phyloP scores from a whole-genome alignment of 108 stramenopile genomes.

The Nitzschia inconspicua region DNA sequence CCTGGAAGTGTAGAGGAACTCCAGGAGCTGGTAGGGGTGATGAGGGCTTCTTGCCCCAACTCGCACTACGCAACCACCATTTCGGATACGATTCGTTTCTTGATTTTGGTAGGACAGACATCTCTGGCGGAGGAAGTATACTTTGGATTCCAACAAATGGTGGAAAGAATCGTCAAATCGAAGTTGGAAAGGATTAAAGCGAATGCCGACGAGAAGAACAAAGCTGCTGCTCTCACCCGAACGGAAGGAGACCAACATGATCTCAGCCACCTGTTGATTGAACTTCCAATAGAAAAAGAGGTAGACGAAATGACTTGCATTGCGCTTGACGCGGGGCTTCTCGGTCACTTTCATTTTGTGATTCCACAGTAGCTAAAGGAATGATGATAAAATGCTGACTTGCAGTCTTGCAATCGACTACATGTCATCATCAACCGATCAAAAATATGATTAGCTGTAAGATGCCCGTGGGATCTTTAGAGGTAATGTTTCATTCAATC shows the following conservation, averaged over 20 bases:
- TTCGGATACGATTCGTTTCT: constrained; percentile 63
- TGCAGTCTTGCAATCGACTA: no score
- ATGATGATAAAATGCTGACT: no score
- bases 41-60: constrained; percentile 52
- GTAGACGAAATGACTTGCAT: constrained; percentile 47
- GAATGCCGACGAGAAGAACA: constrained; percentile 5
- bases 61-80: constrained; percentile 42
- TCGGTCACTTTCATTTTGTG: constrained; percentile 28
- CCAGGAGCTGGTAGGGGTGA: constrained; percentile 39
- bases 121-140: constrained; percentile 41
- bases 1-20: constrained; percentile 86
- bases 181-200: constrained; percentile 25
- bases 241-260: constrained; percentile 28
- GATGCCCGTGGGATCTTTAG: not conserved
- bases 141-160: constrained; percentile 43
- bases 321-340: constrained; percentile 20
- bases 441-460: not conserved
- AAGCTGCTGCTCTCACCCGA: constrained; percentile 22
- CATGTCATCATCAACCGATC: not conserved
- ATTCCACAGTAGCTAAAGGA: no score
- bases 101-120: constrained; percentile 42
- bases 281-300: constrained; percentile 53
- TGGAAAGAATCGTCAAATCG: constrained; percentile 16
- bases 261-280: constrained; percentile 34
- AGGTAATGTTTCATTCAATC: no score